A percentile compares a stretch with the other conserved stretches of the same genome.
Conservation (phyloP, 805 yeast species). For the Schizosaccharomyces cryophilus region DNA sequence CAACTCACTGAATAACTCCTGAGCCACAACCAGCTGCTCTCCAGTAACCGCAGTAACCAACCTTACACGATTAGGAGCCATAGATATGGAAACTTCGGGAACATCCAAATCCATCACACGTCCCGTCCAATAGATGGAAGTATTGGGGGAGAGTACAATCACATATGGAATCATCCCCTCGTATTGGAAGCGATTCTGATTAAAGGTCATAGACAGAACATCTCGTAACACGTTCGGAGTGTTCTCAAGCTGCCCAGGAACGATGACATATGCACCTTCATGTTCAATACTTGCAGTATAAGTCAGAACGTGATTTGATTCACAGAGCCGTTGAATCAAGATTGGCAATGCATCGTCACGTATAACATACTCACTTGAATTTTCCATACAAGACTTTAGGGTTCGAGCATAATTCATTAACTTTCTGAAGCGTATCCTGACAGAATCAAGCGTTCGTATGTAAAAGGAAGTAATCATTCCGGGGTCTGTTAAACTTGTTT, state of each 20-base stretch:
- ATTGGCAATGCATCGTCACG: slow-evolving; percentile 16
- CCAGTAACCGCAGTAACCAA: slow-evolving; percentile 50
- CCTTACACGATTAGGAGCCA: slow-evolving; percentile 41
- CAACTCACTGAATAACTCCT: slow-evolving; percentile 32
- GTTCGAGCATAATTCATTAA: slow-evolving; percentile 51
- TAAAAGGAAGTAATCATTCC: slow-evolving; percentile 29
- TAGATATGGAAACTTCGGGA: slow-evolving; percentile 19
- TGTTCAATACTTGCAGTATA: slow-evolving; percentile 49
- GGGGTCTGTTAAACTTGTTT: slow-evolving; percentile 23
- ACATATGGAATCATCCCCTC: slow-evolving; percentile 5
- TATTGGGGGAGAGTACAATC: slow-evolving; percentile 34
- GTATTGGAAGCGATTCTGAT: slow-evolving; percentile 4
- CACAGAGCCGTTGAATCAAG: slow-evolving; percentile 34
- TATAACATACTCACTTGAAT: slow-evolving; percentile 25
- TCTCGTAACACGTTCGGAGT: slow-evolving; percentile 5
- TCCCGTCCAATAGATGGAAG: slow-evolving; percentile 84
- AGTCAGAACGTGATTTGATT: slow-evolving; percentile 49
- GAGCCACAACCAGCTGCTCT: slow-evolving; percentile 27
- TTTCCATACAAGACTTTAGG: slow-evolving; percentile 44
- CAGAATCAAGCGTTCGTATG: slow-evolving; percentile 17
- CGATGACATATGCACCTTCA: slow-evolving; percentile 59
- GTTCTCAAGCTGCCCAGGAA: slow-evolving; percentile 25
- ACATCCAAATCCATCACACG: slow-evolving; percentile 29
- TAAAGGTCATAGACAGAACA: slow-evolving; percentile 5
- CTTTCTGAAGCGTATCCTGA: slow-evolving; percentile 41